phyloP scores from a whole-genome alignment of 164 flowering plant genomes.

The Paratinospora sagittata region DNA sequence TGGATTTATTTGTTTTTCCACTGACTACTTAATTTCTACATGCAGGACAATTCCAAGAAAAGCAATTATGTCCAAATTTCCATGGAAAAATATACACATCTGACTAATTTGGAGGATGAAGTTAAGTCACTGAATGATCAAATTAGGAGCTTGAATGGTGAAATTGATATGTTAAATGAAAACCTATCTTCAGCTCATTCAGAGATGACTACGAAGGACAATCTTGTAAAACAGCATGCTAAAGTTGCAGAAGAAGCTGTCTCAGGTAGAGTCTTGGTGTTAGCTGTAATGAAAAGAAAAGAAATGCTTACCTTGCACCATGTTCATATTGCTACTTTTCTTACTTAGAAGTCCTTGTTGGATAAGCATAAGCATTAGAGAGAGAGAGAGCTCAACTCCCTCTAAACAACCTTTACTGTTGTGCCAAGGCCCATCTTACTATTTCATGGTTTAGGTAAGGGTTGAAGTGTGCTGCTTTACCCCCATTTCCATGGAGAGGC shows the following conservation, averaged over 20 bases:
- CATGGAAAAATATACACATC: constrained; percentile 67
- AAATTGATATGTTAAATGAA: constrained; percentile 44
- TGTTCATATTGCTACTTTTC: background rate
- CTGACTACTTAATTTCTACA: constrained; percentile 15
- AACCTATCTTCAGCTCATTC: constrained; percentile 44
- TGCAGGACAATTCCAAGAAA: constrained; percentile 61
- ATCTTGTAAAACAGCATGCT: constrained; percentile 67
- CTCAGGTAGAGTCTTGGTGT: constrained; percentile 4
- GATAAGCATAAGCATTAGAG: too few relatives aligned
- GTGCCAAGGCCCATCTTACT: too few relatives aligned
- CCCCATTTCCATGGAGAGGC: background rate
- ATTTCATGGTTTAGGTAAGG: background rate
- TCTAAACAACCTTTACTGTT: too few relatives aligned
- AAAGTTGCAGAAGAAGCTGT: constrained; percentile 82
- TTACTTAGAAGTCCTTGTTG: background rate
- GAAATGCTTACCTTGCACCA: background rate
- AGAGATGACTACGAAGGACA: constrained; percentile 60
- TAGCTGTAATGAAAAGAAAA: background rate
- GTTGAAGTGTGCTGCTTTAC: background rate
- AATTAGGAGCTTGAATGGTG: constrained; percentile 40
- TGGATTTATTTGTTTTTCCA: constrained; percentile 3
- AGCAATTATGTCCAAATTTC: constrained; percentile 78
- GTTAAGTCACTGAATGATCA: constrained; percentile 53
- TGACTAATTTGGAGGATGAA: constrained; percentile 76
- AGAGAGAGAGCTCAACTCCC: too few relatives aligned